Evolutionary conservation across 1,284 basidiomycete species (phyloP).

Genomic region (Waitea zeae): DNA sequence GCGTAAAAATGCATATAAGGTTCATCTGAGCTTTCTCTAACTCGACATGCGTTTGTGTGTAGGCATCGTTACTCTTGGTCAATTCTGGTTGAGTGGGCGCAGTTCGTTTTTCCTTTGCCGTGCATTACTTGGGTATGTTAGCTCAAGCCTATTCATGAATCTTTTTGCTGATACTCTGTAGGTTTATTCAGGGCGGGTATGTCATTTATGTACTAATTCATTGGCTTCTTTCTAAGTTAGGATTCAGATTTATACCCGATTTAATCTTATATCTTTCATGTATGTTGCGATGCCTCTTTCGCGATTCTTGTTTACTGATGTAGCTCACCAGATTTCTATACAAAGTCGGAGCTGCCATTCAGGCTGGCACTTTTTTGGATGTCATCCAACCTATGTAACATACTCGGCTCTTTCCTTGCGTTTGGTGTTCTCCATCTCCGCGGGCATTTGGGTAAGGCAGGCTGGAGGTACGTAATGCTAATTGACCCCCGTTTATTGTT

Average conservation of each 20-base stretch:
- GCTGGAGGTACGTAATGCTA: conserved; percentile 44
- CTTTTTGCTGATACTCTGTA: conserved; percentile 23
- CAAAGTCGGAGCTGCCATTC: conserved; percentile 46
- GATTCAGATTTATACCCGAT: conserved; percentile 50
- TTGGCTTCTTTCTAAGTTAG: too few relatives aligned
- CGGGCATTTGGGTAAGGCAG: conserved; percentile 33
- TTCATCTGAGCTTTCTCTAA: neutral
- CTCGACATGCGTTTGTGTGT: conserved; percentile 32
- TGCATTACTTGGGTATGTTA: conserved; percentile 25
- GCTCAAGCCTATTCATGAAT: conserved; percentile 27
- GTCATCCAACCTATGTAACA: conserved; percentile 31
- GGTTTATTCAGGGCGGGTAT: conserved; percentile 45
- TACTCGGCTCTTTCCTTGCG: conserved; percentile 44
- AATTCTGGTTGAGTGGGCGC: conserved; percentile 46
- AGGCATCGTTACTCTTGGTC: conserved; percentile 36
- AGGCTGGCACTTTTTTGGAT: conserved; percentile 57
- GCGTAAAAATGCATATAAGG: conserved; percentile 1
- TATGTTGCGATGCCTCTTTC: too few relatives aligned
- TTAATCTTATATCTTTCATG: too few relatives aligned
- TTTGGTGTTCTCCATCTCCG: conserved; percentile 46
- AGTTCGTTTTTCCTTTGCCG: conserved; percentile 28
- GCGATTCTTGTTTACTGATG: too few relatives aligned
- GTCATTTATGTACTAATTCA: too few relatives aligned
- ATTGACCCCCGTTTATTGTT: too few relatives aligned
- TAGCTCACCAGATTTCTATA: conserved; percentile 65